phyloP scores from a whole-genome alignment of 352 stramenopile genomes.

The Phytophthora quininea region DNA sequence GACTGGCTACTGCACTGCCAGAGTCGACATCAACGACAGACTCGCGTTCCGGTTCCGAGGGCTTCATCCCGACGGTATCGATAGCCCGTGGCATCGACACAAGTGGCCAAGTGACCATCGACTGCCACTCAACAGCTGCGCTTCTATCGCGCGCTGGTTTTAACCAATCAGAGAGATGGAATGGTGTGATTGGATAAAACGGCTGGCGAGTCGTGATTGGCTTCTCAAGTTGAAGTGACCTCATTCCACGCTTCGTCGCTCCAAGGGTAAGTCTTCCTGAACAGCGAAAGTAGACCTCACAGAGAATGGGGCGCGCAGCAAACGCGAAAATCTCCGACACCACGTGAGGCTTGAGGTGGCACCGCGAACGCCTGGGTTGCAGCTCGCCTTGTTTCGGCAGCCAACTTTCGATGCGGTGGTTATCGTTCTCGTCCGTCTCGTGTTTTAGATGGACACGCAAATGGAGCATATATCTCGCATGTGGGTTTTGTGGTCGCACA shows the following conservation, averaged over 20 bases:
- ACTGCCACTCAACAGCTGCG: conserved; percentile 31
- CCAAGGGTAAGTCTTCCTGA: neutral
- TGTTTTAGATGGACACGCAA: conserved; percentile 6
- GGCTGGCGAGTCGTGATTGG: neutral
- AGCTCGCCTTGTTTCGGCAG: conserved; percentile 1
- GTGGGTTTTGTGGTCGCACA: conserved; percentile 1
- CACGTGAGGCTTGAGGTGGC: conserved; percentile 19
- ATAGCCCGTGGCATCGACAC: neutral
- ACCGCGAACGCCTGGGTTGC: neutral
- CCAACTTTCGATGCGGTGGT: neutral
- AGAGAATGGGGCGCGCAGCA: conserved; percentile 7
- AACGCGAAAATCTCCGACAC: conserved; percentile 22
- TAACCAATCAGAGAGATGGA: conserved; percentile 11
- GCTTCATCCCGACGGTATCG: conserved; percentile 1
- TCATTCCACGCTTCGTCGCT: no score
- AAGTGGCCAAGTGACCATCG: conserved; percentile 22
- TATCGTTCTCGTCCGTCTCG: no score
- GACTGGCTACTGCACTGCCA: conserved; percentile 22
- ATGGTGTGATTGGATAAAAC: neutral
- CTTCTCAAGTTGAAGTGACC: conserved; percentile 14
- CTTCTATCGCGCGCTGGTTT: conserved; percentile 29
- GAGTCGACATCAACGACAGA: conserved; percentile 8
- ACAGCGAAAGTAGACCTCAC: conserved; percentile 21
- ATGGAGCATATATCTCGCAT: conserved; percentile 19
- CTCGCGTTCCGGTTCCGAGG: conserved; percentile 22